Evolutionary conservation across 371 early-diverging fungal species (phyloP).

Genomic region (Caulochytrium protostelioides): DNA sequence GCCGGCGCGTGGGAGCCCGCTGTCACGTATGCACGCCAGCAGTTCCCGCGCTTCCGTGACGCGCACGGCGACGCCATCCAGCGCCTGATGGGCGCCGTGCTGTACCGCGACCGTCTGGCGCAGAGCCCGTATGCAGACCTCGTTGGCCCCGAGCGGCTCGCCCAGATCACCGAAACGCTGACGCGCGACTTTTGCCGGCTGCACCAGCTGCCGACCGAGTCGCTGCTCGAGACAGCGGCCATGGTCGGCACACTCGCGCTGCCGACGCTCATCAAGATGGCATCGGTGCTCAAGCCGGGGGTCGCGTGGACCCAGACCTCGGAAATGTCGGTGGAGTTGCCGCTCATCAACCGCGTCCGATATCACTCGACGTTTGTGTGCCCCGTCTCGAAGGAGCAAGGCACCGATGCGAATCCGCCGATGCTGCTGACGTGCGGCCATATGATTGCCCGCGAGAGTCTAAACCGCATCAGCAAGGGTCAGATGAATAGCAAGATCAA

Average conservation of each 20-base stretch:
- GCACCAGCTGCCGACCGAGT: slow-evolving; percentile 48
- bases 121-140: slow-evolving; percentile 48
- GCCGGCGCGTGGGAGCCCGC: not conserved
- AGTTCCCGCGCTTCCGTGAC: no score
- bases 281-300: slow-evolving; percentile 52
- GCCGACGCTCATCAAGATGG: slow-evolving; percentile 73
- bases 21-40: not conserved
- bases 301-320: slow-evolving; percentile 66
- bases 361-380: slow-evolving; percentile 94
- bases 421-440: slow-evolving; percentile 97
- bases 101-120: slow-evolving; percentile 21
- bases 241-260: slow-evolving; percentile 71
- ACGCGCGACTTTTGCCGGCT: slow-evolving; percentile 69
- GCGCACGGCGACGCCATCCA: slow-evolving; percentile 37
- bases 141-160: slow-evolving; percentile 26
- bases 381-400: slow-evolving; percentile 88
- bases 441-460: slow-evolving; percentile 75
- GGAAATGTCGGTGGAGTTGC: slow-evolving; percentile 79
- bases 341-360: slow-evolving; percentile 49
- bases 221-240: slow-evolving; percentile 56
- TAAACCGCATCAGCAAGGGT: slow-evolving; percentile 54
- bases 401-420: slow-evolving; percentile 83
- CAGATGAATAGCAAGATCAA: slow-evolving; percentile 47
- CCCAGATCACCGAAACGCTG: slow-evolving; percentile 46
- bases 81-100: slow-evolving; percentile 40